Evolutionary conservation across 1,284 basidiomycete species (phyloP), one percentile per base, ranked within the genome.

Genomic region (Melampsora larici-populina): DNA sequence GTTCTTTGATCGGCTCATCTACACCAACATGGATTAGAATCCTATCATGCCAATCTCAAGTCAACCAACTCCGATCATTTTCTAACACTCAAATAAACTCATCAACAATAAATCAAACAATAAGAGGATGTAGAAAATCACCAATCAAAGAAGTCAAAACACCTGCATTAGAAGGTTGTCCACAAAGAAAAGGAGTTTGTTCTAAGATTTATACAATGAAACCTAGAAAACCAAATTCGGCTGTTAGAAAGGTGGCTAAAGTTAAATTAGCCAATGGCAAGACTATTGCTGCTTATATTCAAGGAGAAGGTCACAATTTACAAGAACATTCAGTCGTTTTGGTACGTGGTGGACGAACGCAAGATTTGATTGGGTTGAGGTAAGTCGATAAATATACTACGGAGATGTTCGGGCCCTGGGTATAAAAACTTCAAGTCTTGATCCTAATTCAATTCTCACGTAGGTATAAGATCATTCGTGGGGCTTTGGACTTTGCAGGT

Each of bases 171-270:
- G 86, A 91, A 79, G 86, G 84, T 43, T 90, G 88, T 83, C 91
- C 90, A 15, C 94, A 97, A 85, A 89, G 89, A 81, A 97, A 96
- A 84, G 94, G 92, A 49, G 93, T 97, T 78, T 92, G 92, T 83
- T 89, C 90, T 40, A 89, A 90, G 80, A 89, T 97, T 31, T 91
- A 91, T 84, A 92, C 90, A 64, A 88, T 87, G 81, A 94, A 92
- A 83, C 97, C 97, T 31, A 97, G 95, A 87, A 99, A 99, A 84
- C 97, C 97, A 80, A 99, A 99, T 86, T 99, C 96, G 60, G 95
- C 95, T 63, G 94, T 97, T 83, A 92, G 97, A 79, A 99, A 98
- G 86, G 93, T 98, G 79, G 94, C 94, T 60, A 89, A 93, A 83
- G 91, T 99, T 81, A 96, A 96, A 86, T 87, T 99, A 69, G 89